Percentiles rank a stretch among this genome's conserved stretches.
Conservation (phyloP, 352 stramenopile species). For the Phytophthora multivora region DNA sequence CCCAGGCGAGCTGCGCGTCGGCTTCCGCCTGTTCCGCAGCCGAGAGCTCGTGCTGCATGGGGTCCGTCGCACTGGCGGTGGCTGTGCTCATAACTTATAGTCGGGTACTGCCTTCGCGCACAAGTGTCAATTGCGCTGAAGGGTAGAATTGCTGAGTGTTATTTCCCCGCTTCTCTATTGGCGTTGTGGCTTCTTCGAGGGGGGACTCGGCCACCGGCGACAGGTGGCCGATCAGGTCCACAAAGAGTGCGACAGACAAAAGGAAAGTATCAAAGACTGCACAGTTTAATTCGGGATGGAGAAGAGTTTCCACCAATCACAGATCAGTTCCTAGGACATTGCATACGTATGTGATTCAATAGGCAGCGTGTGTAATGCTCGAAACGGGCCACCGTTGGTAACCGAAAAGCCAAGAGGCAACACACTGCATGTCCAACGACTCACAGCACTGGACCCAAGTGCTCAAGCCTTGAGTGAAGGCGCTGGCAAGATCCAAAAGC, state of each 20-base stretch:
- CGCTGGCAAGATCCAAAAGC: too few species aligned
- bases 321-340: background rate
- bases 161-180: constrained; percentile 13
- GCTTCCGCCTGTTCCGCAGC: constrained; percentile 47
- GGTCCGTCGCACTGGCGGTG: constrained; percentile 8
- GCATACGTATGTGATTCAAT: background rate
- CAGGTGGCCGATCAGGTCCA: constrained; percentile 20
- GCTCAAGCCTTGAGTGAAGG: too few species aligned
- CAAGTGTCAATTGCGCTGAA: constrained; percentile 2
- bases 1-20: constrained; percentile 64
- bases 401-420: constrained; percentile 21
- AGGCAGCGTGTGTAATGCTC: constrained; percentile 28
- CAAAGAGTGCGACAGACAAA: constrained; percentile 11
- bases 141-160: constrained; percentile 9
- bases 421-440: constrained; percentile 10
- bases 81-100: constrained; percentile 30
- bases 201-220: constrained; percentile 8
- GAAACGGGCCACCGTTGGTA: constrained; percentile 23
- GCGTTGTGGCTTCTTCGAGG: constrained; percentile 20
- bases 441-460: background rate
- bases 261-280: background rate
- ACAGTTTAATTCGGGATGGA: constrained; percentile 10
- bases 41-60: constrained; percentile 6
- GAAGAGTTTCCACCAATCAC: constrained; percentile 2
- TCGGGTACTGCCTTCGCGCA: constrained; percentile 12